Conservation (phyloP, 2,329 filamentous ascomycete species). For the Trichoderma hamatum region DNA sequence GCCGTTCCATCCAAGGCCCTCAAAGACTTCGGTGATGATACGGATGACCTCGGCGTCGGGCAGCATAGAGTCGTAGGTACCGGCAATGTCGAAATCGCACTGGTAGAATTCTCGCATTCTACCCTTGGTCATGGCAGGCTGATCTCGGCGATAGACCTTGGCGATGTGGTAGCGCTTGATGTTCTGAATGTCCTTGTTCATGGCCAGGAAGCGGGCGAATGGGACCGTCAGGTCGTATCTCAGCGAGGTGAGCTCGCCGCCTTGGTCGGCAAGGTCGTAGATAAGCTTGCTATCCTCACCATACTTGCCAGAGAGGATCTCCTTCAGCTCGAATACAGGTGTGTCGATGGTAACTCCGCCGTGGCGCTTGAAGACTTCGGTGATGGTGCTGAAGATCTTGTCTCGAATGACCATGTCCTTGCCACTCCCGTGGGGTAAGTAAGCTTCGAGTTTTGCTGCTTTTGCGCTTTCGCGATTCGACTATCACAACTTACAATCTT, state of each 20-base stretch:
- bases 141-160: slow-evolving; percentile 67
- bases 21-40: slow-evolving; percentile 84
- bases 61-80: slow-evolving; percentile 85
- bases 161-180: slow-evolving; percentile 96
- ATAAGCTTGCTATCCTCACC: slow-evolving; percentile 92
- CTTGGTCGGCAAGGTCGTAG: slow-evolving; percentile 85
- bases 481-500: slow-evolving; percentile 63
- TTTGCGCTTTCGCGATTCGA: not conserved
- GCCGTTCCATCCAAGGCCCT: slow-evolving; percentile 73
- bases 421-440: slow-evolving; percentile 59
- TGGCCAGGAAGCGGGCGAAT: slow-evolving; percentile 89
- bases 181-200: slow-evolving; percentile 79
- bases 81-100: slow-evolving; percentile 95
- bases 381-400: slow-evolving; percentile 76
- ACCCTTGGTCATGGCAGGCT: slow-evolving; percentile 76
- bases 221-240: slow-evolving; percentile 88
- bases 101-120: slow-evolving; percentile 97
- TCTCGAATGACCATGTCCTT: slow-evolving; percentile 79
- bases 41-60: slow-evolving; percentile 88
- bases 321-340: slow-evolving; percentile 81
- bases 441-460: slow-evolving; percentile 16
- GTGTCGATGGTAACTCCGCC: slow-evolving; percentile 80
- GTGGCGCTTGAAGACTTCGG: slow-evolving; percentile 80
- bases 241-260: slow-evolving; percentile 73
- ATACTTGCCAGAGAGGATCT: slow-evolving; percentile 87